These are phyloP conservation scores for Knoxdaviesia proteae DNA, from an alignment of 2,329 filamentous ascomycete species.

Conservation along the genomic window DNA sequence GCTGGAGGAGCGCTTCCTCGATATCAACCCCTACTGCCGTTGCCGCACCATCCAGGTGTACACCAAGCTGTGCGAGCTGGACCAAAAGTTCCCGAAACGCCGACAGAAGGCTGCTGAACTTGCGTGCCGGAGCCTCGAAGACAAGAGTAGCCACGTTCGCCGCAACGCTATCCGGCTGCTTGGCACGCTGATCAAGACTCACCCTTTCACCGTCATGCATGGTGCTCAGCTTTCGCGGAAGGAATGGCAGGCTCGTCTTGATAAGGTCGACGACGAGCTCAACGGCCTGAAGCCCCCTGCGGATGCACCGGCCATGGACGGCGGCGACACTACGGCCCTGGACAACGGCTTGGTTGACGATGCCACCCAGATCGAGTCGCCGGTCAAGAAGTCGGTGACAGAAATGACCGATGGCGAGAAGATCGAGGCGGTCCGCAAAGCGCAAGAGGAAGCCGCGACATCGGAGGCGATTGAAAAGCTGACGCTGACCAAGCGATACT, in stretches of 20 bases:
- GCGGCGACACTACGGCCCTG: constrained; percentile 44
- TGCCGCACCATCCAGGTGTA: constrained; percentile 87
- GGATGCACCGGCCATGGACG: constrained; percentile 51
- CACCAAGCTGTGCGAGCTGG: constrained; percentile 76
- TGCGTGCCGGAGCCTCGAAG: constrained; percentile 73
- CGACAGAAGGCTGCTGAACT: constrained; percentile 74
- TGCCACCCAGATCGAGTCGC: constrained; percentile 59
- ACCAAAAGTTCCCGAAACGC: constrained; percentile 86
- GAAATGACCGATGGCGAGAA: constrained; percentile 73
- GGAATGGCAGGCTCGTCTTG: constrained; percentile 67
- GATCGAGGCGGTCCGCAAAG: constrained; percentile 51
- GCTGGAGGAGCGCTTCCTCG: constrained; percentile 83
- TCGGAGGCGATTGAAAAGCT: constrained; percentile 75
- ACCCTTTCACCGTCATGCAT: constrained; percentile 84
- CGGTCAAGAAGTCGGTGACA: constrained; percentile 47
- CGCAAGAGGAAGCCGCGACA: constrained; percentile 70
- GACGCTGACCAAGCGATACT: constrained; percentile 74
- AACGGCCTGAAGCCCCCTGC: constrained; percentile 62
- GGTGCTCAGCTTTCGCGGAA: constrained; percentile 67
- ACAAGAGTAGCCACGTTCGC: constrained; percentile 95
- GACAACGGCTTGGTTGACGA: constrained; percentile 71
- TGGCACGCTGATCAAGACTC: constrained; percentile 71
- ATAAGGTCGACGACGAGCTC: constrained; percentile 66
- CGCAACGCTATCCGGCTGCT: constrained; percentile 89
- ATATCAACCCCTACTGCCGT: constrained; percentile 90